phyloP scores from a whole-genome alignment of 73 alveolate genomes.

The Symbiodinium pilosum region DNA sequence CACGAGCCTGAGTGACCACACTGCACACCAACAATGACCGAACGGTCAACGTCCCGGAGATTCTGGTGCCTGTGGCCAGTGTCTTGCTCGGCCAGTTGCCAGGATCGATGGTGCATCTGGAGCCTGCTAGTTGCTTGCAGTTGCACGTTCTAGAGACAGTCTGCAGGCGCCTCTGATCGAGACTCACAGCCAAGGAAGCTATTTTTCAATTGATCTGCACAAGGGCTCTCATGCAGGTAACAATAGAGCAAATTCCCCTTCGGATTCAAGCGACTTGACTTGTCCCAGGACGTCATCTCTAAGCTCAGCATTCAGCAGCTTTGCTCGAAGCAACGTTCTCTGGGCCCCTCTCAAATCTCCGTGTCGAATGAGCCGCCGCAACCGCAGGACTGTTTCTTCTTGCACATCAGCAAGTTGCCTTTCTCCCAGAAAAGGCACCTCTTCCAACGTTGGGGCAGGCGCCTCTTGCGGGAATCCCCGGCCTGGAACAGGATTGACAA shows the following conservation, averaged over 20 bases:
- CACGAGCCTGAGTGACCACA: conserved; percentile 35
- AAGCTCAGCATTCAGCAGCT: conserved; percentile 19
- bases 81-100: conserved; percentile 60
- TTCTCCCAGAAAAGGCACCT: conserved; percentile 43
- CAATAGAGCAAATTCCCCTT: conserved; percentile 50
- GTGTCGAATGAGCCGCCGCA: conserved; percentile 49
- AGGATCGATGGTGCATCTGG: conserved; percentile 85
- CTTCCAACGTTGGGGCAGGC: conserved; percentile 28
- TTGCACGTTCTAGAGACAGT: too few relatives aligned
- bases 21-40: too few relatives aligned
- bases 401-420: conserved; percentile 46
- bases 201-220: background rate
- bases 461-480: conserved; percentile 46
- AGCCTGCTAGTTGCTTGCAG: background rate
- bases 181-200: background rate
- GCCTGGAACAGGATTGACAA: background rate
- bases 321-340: conserved; percentile 29
- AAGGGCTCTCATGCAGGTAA: background rate
- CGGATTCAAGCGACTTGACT: conserved; percentile 12
- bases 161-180: too few relatives aligned
- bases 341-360: conserved; percentile 53
- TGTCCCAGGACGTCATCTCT: background rate
- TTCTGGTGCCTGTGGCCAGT: conserved; percentile 78
- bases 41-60: too few relatives aligned
- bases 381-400: conserved; percentile 30